These are phyloP conservation scores for Carex scoparia DNA, from an alignment of 176 grass and related monocot genomes.

Conservation along the genomic window DNA sequence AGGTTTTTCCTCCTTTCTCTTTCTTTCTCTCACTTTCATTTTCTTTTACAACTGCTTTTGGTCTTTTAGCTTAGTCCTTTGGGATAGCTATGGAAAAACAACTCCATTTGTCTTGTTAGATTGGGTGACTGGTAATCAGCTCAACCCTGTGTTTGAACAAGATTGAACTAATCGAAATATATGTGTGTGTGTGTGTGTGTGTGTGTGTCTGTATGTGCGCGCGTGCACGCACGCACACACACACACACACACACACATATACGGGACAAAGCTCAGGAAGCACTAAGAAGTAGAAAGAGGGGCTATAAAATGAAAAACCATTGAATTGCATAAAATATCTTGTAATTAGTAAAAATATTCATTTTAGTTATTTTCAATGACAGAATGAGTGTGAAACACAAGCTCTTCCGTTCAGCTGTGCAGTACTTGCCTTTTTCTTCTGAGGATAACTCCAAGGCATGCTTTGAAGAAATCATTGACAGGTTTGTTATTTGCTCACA, in stretches of 20 bases:
- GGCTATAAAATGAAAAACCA: neutral
- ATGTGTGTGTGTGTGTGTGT: neutral
- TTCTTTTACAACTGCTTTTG: neutral
- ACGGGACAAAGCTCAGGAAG: neutral
- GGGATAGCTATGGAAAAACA: neutral
- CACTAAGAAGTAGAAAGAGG: neutral
- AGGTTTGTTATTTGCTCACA: constrained; percentile 45
- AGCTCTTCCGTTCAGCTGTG: constrained; percentile 83
- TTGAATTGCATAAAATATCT: constrained; percentile 3
- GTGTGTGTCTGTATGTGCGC: too few species aligned
- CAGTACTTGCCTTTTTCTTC: constrained; percentile 88
- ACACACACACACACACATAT: too few species aligned
- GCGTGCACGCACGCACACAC: too few species aligned
- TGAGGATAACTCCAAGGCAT: constrained; percentile 52
- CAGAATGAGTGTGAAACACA: constrained; percentile 84
- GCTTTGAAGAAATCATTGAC: constrained; percentile 94
- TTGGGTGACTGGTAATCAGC: neutral
- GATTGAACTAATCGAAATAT: neutral
- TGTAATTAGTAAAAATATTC: neutral
- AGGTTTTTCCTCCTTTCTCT: constrained; percentile 39
- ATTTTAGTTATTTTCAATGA: constrained; percentile 2
- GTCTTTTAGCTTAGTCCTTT: neutral
- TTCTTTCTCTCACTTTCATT: neutral
- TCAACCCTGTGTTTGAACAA: neutral
- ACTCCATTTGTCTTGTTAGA: neutral